Base-by-base conservation (phyloP, 2,329 filamentous ascomycete species). In the Lojkania enalia region DNA sequence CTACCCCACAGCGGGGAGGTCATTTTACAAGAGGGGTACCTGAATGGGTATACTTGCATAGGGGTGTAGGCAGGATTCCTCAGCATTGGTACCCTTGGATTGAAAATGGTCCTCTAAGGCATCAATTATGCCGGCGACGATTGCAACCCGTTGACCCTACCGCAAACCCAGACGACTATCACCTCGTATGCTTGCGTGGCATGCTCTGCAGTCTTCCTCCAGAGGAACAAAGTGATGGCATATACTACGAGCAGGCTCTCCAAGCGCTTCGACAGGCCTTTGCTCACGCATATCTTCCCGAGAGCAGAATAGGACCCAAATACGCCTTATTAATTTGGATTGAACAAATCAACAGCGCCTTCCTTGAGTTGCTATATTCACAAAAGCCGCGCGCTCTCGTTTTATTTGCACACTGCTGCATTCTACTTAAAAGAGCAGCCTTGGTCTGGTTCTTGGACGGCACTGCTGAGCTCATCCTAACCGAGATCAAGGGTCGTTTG, bases 241-340 rank as follows among this genome's bases (percentile, higher is more conserved):
- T 35, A 3, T 38, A 42, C 19, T 58, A 54, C 35, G 41, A 50
- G 14, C 27, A 39, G 11, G 46, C 52, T 2, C 29, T 55, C 1
- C 40, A 49, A 18, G 52, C 48, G 50, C 48, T 55, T 31, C 47
- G 52, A 20, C 50, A 55, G 20, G 52, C 52, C 5, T 55, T 55
- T 44, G 54, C 52, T 3, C 50, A 54, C 19, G 48, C 46, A 4
- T 45, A 19, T 19, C 31, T 25, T 14, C 39, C 39, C 13, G 44
- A 44, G 12, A 52, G 44, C 35, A 31, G 39, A 30, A 20, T 54
- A 4, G 52, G 48, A 2, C 35, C 48, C 0, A 55, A 52, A 20
- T 52, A 51, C 33, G 54, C 44, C 12, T 27, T 49, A 9, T 25
- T 55, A 9, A 48, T 48, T 23, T 58, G 49, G 45, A 35, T 54